Percentiles rank a stretch among this genome's conserved stretches.
phyloP scores from a whole-genome alignment of 768 basidiomycete genomes.

The Pleurotus djamor region DNA sequence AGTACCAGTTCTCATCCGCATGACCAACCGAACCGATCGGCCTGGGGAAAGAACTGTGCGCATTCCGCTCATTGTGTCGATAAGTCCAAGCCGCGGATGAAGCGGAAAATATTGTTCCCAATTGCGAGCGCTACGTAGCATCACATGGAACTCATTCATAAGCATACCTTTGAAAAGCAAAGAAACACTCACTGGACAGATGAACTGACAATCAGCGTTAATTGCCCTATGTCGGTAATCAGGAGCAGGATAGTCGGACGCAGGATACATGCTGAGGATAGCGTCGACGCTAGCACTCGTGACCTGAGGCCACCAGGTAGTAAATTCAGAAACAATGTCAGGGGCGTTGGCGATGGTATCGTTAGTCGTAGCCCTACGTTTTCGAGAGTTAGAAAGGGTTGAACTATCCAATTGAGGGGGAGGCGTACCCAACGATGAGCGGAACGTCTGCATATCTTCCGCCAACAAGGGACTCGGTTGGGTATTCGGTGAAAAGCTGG shows the following conservation, averaged over 20 bases:
- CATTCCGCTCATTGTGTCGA: conserved; percentile 48
- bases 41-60: conserved; percentile 27
- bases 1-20: conserved; percentile 19
- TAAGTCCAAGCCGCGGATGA: conserved; percentile 46
- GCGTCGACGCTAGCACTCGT: conserved; percentile 33
- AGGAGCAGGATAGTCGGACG: conserved; percentile 37
- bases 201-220: conserved; percentile 46
- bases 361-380: conserved; percentile 49
- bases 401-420: background rate
- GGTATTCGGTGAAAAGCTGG: conserved; percentile 43
- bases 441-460: conserved; percentile 49
- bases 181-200: conserved; percentile 45
- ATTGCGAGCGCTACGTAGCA: conserved; percentile 34
- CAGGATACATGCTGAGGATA: conserved; percentile 39
- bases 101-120: conserved; percentile 38
- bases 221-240: conserved; percentile 39
- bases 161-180: background rate
- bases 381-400: background rate
- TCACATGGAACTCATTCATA: background rate
- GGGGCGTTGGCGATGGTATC: conserved; percentile 48
- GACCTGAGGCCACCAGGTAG: conserved; percentile 42
- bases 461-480: conserved; percentile 39
- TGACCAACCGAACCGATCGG: conserved; percentile 14
- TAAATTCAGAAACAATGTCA: conserved; percentile 29
- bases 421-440: conserved; percentile 54